These are phyloP conservation scores for Panaeolus papilionaceus DNA, from an alignment of 768 basidiomycete species.

Conservation along the genomic window DNA sequence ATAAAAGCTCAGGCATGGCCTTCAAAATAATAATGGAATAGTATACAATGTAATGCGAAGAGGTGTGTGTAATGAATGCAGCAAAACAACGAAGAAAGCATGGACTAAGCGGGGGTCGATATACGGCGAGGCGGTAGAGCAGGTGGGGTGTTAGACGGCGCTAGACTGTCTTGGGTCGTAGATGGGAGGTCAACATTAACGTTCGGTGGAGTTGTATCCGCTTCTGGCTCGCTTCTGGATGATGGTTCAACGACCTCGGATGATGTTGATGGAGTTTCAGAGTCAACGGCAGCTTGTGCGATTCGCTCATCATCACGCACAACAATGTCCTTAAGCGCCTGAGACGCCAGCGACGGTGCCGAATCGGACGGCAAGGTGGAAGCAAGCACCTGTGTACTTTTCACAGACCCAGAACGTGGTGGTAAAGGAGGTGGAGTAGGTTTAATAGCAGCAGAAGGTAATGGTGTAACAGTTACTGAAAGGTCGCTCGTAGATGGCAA, in stretches of 20 bases:
- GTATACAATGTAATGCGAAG: conserved; percentile 20
- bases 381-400: neutral
- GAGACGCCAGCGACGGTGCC: neutral
- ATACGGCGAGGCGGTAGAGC: conserved; percentile 36
- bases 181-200: neutral
- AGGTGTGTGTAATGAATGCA: conserved; percentile 1
- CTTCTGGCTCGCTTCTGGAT: neutral
- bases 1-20: conserved; percentile 1
- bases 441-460: conserved; percentile 21
- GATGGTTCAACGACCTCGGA: conserved; percentile 6
- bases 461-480: conserved; percentile 6
- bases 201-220: conserved; percentile 4
- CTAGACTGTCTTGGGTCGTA: neutral
- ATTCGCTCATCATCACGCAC: conserved; percentile 43
- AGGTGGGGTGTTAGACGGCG: conserved; percentile 28
- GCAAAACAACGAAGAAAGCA: conserved; percentile 1
- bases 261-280: conserved; percentile 3
- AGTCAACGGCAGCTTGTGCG: conserved; percentile 15
- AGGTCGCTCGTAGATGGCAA: neutral
- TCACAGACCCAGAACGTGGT: conserved; percentile 28
- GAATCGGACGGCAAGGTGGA: neutral
- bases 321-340: conserved; percentile 44
- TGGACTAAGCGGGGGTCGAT: conserved; percentile 27
- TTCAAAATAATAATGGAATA: conserved; percentile 16
- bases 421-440: conserved; percentile 42